A percentile compares a stretch with the other conserved stretches of the same genome.
These are phyloP conservation scores for Podila epigama DNA, from an alignment of 192 early-diverging fungal genomes.

Conservation along the genomic window DNA sequence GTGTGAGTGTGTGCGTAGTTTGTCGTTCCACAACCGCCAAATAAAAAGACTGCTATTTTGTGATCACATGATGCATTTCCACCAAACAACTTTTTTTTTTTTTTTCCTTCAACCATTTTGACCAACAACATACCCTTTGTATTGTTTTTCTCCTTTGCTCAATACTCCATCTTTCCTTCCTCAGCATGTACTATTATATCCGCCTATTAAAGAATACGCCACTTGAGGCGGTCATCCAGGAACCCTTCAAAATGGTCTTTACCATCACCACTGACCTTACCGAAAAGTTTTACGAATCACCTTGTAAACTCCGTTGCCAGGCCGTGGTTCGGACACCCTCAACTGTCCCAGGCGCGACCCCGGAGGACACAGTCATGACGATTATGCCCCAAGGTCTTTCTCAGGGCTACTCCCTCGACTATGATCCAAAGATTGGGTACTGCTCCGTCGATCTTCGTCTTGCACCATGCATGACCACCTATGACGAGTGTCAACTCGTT, in stretches of 20 bases:
- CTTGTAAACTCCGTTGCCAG: conserved; percentile 40
- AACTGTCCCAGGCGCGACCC: conserved; percentile 22
- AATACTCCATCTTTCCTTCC: not conserved
- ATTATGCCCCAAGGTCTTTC: conserved; percentile 44
- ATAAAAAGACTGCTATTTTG: not conserved
- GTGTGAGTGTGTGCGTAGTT: not conserved
- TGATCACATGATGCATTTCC: not conserved
- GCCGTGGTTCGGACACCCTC: conserved; percentile 36
- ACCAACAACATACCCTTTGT: not conserved
- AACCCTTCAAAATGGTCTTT: conserved; percentile 50
- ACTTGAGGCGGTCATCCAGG: conserved; percentile 47
- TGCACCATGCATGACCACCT: conserved; percentile 43
- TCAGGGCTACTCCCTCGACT: conserved; percentile 41
- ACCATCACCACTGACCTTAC: conserved; percentile 49
- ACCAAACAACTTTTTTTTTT: not conserved
- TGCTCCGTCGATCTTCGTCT: conserved; percentile 42
- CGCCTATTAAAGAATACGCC: conserved; percentile 48
- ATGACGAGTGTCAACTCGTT: conserved; percentile 41
- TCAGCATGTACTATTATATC: conserved; percentile 45
- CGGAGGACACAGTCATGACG: conserved; percentile 41
- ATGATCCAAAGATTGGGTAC: conserved; percentile 46
- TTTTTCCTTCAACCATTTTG: not conserved
- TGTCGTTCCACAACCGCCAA: not conserved
- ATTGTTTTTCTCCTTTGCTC: not conserved
- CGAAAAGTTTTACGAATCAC: conserved; percentile 45